Base-by-base conservation (phyloP, 768 basidiomycete genomes). In the Termitomyces bulborhizus region DNA sequence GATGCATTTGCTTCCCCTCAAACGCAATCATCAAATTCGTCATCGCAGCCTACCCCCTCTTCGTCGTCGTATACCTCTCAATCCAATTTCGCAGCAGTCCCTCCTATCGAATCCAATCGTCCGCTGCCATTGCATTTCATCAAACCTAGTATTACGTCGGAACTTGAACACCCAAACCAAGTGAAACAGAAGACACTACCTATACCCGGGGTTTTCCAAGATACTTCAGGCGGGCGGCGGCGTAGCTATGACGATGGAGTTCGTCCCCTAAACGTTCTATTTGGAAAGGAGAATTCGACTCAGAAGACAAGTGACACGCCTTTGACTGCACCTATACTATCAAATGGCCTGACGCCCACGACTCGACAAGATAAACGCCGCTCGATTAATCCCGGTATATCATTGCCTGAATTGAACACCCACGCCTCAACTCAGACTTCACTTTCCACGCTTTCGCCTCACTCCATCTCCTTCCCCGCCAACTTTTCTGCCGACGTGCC, bases 381-480 rank as follows among this genome's bases (percentile, higher is more conserved):
- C 45, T 79, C 79, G 36, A 79, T 80, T 48, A 79, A 79, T 59
- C 78, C 78, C 6, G 76, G 71, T 43, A 63, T 77, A 24, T 58
- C 66, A 4, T 62, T 78, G 53, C 64, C 70, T 32, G 65, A 71
- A 56, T 68, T 73, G 55, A 70, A 63, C 44, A 46, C 63, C 9
- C 54, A 62, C 41, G 51, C 59, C 26, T 58, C 61, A 44, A 47
- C 63, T 27, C 53, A 63, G 45, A 58, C 61, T 24, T 55, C 64
- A 21, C 63, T 68, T 16, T 61, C 71, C 41, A 62, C 67, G 9
- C 60, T 68, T 32, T 70, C 70, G 4, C 71, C 71, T 26, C 66
- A 66, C 29, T 67, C 70, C 16, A 67, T 68, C 41, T 59, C 62
- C 43, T 65, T 67, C 54, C 65, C 63, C 21, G 56, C 46, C 34